These are phyloP conservation scores for Colletotrichum trifolii DNA, from an alignment of 2,329 filamentous ascomycete species.

Conservation along the genomic window DNA sequence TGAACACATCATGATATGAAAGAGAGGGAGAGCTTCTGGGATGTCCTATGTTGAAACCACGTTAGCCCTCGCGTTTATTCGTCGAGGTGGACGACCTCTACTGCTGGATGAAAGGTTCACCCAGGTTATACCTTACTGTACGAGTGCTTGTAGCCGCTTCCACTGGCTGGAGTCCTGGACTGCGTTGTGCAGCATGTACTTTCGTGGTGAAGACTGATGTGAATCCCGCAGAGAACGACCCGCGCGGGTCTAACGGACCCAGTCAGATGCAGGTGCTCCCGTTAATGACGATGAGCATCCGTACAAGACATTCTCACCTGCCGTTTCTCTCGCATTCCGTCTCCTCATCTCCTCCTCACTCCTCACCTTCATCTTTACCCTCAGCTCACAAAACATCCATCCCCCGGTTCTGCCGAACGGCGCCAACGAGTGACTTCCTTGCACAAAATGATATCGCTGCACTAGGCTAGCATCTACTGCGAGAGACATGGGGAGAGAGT, in stretches of 20 bases:
- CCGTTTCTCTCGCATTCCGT: slow-evolving; percentile 5
- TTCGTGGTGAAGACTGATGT: neutral
- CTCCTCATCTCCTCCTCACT: neutral
- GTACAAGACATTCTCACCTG: neutral
- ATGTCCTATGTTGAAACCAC: neutral
- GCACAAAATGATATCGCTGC: slow-evolving; percentile 33
- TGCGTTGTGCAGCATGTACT: too few species aligned
- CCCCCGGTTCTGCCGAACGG: slow-evolving; percentile 38
- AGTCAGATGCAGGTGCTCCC: slow-evolving; percentile 15
- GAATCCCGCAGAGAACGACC: too few species aligned
- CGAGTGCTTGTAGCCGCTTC: too few species aligned
- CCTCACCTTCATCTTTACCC: slow-evolving; percentile 4
- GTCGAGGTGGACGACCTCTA: too few species aligned
- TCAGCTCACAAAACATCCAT: slow-evolving; percentile 3
- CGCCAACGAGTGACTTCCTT: slow-evolving; percentile 31
- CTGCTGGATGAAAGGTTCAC: too few species aligned
- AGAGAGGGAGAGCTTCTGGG: neutral
- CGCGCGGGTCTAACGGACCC: slow-evolving; percentile 25
- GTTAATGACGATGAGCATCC: too few species aligned
- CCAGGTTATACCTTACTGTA: too few species aligned
- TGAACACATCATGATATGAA: slow-evolving; percentile 16
- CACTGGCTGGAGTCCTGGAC: too few species aligned
- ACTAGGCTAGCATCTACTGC: slow-evolving; percentile 17
- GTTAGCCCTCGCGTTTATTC: too few species aligned
- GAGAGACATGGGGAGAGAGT: slow-evolving; percentile 32